phyloP scores from a whole-genome alignment of 1,139 yeast species.

The Debaryomyces nepalensis region DNA sequence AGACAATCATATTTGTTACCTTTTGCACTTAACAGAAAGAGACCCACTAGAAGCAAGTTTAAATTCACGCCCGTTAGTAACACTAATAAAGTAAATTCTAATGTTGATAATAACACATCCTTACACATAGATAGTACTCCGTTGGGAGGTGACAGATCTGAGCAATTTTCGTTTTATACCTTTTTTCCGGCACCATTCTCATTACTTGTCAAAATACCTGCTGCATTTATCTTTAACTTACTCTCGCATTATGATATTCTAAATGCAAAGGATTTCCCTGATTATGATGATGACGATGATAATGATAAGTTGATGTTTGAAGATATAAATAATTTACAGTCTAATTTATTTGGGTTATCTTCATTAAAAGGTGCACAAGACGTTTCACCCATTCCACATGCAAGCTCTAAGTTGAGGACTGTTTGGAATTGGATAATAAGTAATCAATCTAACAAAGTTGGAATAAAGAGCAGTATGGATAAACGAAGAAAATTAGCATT shows the following conservation, averaged over 20 bases:
- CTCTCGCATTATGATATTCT: constrained; percentile 30
- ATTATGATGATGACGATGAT: constrained; percentile 27
- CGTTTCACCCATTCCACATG: constrained; percentile 35
- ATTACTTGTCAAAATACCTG: constrained; percentile 26
- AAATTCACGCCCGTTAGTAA: constrained; percentile 11
- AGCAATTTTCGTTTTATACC: constrained; percentile 46
- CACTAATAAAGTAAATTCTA: constrained; percentile 3
- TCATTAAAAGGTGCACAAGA: constrained; percentile 46
- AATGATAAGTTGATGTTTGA: constrained; percentile 29
- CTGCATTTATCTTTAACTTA: constrained; percentile 25
- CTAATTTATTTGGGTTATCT: constrained; percentile 45
- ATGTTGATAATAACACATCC: constrained; percentile 12
- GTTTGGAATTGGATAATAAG: constrained; percentile 34
- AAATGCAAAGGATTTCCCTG: constrained; percentile 35
- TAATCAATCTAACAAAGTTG: constrained; percentile 17
- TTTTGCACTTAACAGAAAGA: constrained; percentile 30
- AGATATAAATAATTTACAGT: constrained; percentile 36
- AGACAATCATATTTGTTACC: constrained; percentile 49
- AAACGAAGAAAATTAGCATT: constrained; percentile 48
- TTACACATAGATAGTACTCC: constrained; percentile 31
- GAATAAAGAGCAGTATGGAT: constrained; percentile 38
- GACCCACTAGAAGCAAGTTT: constrained; percentile 23
- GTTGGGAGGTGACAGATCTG: constrained; percentile 45
- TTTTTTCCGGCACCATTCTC: constrained; percentile 52
- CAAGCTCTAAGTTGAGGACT: constrained; percentile 25